Conservation (phyloP, 768 basidiomycete genomes). For the Lactifluus pinguis region DNA sequence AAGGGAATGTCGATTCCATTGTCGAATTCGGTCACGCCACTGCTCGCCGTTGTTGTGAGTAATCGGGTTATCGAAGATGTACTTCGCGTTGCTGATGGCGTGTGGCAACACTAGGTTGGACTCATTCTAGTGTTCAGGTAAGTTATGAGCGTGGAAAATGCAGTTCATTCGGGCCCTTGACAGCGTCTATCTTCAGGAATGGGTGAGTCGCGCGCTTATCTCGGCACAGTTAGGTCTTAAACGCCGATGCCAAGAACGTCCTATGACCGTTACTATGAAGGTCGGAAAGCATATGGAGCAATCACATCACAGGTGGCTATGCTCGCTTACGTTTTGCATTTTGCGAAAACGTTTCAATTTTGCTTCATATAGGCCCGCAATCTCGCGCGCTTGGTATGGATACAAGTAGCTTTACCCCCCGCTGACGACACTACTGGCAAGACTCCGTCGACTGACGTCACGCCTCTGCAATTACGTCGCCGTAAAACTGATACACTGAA, state of each 20-base stretch:
- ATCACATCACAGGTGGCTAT: slow-evolving; percentile 51
- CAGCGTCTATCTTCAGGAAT: slow-evolving; percentile 38
- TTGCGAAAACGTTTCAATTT: neutral
- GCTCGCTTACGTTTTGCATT: neutral
- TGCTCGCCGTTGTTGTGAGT: slow-evolving; percentile 82
- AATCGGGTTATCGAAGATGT: neutral
- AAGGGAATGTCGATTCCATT: slow-evolving; percentile 52
- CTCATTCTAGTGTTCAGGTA: slow-evolving; percentile 83
- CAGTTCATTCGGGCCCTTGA: neutral
- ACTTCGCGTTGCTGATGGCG: neutral
- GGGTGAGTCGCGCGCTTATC: slow-evolving; percentile 32
- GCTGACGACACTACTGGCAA: slow-evolving; percentile 47
- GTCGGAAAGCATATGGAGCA: slow-evolving; percentile 72
- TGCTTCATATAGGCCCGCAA: slow-evolving; percentile 45
- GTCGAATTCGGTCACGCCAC: slow-evolving; percentile 78
- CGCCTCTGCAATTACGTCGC: slow-evolving; percentile 44
- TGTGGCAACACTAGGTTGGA: slow-evolving; percentile 55
- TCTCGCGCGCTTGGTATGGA: slow-evolving; percentile 70
- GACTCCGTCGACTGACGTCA: slow-evolving; percentile 37
- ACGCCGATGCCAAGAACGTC: slow-evolving; percentile 47
- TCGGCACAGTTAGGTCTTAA: neutral
- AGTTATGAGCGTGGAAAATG: slow-evolving; percentile 20
- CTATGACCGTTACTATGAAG: slow-evolving; percentile 85
- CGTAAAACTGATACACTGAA: slow-evolving; percentile 65
- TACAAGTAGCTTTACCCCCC: slow-evolving; percentile 62